These are phyloP conservation scores for Diplodia intermedia DNA, from an alignment of 2,329 filamentous ascomycete genomes.

Conservation along the genomic window DNA sequence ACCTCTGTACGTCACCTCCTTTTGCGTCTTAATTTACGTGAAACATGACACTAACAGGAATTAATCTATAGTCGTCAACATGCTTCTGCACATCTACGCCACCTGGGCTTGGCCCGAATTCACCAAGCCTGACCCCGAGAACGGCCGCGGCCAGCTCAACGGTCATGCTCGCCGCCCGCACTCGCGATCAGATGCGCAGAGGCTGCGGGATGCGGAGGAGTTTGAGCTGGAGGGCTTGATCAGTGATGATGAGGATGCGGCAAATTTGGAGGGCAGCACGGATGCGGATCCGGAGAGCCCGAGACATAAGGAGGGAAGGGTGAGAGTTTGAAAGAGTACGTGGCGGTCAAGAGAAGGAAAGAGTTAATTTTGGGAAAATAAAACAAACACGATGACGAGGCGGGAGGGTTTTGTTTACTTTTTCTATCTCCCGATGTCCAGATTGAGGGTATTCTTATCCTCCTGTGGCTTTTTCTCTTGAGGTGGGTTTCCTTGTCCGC, in stretches of 20 bases:
- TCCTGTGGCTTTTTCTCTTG: not conserved
- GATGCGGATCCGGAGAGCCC: slow-evolving; percentile 22
- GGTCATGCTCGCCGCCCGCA: slow-evolving; percentile 46
- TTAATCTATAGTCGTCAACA: slow-evolving; percentile 68
- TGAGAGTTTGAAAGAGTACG: not conserved
- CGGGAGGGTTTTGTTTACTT: not conserved
- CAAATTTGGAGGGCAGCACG: not conserved
- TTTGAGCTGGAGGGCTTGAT: slow-evolving; percentile 92
- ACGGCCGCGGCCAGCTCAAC: slow-evolving; percentile 47
- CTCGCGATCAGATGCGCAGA: slow-evolving; percentile 58
- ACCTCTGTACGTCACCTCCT: slow-evolving; percentile 70
- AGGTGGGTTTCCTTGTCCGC: not conserved
- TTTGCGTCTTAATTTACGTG: slow-evolving; percentile 24
- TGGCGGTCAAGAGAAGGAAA: not conserved
- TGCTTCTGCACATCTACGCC: slow-evolving; percentile 85
- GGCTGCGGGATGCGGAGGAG: slow-evolving; percentile 81
- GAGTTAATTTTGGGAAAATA: not conserved
- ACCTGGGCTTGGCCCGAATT: slow-evolving; percentile 60
- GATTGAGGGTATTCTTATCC: not conserved
- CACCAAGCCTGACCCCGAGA: slow-evolving; percentile 47
- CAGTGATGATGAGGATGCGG: slow-evolving; percentile 78
- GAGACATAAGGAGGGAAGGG: slow-evolving; percentile 19
- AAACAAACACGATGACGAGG: not conserved
- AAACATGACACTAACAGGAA: slow-evolving; percentile 34
- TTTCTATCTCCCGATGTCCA: not conserved